These are phyloP conservation scores for Aspergillus sparsus DNA, from an alignment of 495 filamentous ascomycete species.

Conservation along the genomic window DNA sequence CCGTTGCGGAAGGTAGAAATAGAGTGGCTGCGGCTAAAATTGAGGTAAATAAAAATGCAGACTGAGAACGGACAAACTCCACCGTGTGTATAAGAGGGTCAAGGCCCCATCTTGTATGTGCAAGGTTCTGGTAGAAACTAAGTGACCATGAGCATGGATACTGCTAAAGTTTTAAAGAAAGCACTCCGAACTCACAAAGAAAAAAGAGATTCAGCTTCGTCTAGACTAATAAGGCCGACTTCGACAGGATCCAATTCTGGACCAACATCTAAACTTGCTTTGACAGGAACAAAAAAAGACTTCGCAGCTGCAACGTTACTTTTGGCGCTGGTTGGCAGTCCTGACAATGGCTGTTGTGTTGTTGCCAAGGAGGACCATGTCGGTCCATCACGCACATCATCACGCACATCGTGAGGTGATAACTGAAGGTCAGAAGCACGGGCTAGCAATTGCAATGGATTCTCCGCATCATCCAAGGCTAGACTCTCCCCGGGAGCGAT, in stretches of 20 bases:
- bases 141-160: slow-evolving; percentile 10
- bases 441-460: slow-evolving; percentile 69
- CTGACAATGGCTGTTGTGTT: slow-evolving; percentile 19
- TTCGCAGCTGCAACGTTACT: slow-evolving; percentile 29
- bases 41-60: slow-evolving; percentile 70
- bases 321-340: slow-evolving; percentile 5
- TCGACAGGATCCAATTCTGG: slow-evolving; percentile 67
- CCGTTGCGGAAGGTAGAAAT: slow-evolving; percentile 61
- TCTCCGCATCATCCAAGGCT: slow-evolving; percentile 70
- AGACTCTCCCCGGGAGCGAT: slow-evolving; percentile 49
- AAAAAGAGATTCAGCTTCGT: slow-evolving; percentile 65
- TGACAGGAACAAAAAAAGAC: slow-evolving; percentile 62
- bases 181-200: slow-evolving; percentile 52
- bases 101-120: slow-evolving; percentile 74
- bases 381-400: slow-evolving; percentile 22
- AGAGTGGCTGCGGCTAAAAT: slow-evolving; percentile 64
- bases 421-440: slow-evolving; percentile 68
- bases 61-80: slow-evolving; percentile 63
- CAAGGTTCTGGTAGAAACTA: slow-evolving; percentile 69
- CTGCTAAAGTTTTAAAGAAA: not conserved
- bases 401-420: slow-evolving; percentile 41
- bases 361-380: slow-evolving; percentile 23
- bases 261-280: slow-evolving; percentile 60
- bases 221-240: slow-evolving; percentile 60
- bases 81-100: slow-evolving; percentile 65